Conservation (phyloP, 768 basidiomycete species). For the Omphalotus guepiniiformis region DNA sequence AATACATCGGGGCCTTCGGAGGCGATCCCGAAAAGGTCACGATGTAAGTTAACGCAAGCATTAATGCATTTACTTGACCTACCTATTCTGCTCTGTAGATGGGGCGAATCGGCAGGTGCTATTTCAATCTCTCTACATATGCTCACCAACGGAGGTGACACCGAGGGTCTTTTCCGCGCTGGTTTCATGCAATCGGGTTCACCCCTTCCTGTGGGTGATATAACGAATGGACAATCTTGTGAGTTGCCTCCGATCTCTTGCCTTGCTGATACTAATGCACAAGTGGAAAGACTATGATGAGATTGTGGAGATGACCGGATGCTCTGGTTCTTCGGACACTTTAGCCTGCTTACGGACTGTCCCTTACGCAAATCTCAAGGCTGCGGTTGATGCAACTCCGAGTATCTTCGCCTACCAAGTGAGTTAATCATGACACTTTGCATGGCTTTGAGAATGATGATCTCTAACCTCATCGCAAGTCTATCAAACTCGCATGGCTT, state of each 20-base stretch:
- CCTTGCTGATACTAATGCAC: too few relatives aligned
- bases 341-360: slow-evolving; percentile 40
- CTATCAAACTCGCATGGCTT: slow-evolving; percentile 38
- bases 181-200: slow-evolving; percentile 50
- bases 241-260: slow-evolving; percentile 15
- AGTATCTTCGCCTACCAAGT: slow-evolving; percentile 42
- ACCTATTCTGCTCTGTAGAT: slow-evolving; percentile 18
- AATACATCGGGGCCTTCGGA: slow-evolving; percentile 60
- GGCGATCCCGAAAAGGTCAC: slow-evolving; percentile 62
- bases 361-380: slow-evolving; percentile 33
- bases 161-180: slow-evolving; percentile 45
- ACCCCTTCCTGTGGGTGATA: slow-evolving; percentile 40
- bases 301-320: slow-evolving; percentile 37
- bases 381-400: slow-evolving; percentile 39
- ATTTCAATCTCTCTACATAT: slow-evolving; percentile 49
- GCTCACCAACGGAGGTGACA: slow-evolving; percentile 40
- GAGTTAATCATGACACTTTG: too few relatives aligned
- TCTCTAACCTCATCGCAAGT: too few relatives aligned
- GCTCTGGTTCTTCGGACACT: slow-evolving; percentile 34
- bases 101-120: slow-evolving; percentile 46
- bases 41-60: slow-evolving; percentile 32
- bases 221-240: slow-evolving; percentile 39
- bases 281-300: slow-evolving; percentile 40
- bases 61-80: slow-evolving; percentile 3
- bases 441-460: too few relatives aligned